Evolutionary conservation across 805 yeast genomes (phyloP).

Genomic region (Schizosaccharomyces octosporus): DNA sequence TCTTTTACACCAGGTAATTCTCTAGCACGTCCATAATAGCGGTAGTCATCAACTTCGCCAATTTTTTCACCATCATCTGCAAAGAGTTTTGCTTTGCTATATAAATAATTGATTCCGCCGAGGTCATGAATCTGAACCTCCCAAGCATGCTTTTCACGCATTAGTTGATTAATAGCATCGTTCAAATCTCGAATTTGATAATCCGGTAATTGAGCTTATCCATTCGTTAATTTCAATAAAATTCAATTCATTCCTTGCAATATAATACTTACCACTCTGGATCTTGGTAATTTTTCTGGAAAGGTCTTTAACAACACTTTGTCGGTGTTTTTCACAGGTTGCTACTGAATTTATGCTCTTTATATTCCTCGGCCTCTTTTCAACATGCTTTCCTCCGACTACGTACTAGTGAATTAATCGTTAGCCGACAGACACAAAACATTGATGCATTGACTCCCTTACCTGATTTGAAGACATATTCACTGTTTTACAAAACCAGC

Average conservation of each 20-base stretch:
- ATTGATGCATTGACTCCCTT: too few relatives aligned
- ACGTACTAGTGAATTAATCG: not conserved
- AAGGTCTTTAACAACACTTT: constrained; percentile 37
- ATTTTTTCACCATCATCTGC: constrained; percentile 10
- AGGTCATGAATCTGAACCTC: constrained; percentile 43
- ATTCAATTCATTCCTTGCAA: not conserved
- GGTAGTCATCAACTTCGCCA: constrained; percentile 25
- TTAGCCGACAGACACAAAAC: too few relatives aligned
- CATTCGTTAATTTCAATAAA: not conserved
- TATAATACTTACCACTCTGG: constrained; percentile 23
- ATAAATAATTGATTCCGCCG: constrained; percentile 45
- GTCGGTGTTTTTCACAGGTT: constrained; percentile 51
- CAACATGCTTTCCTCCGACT: not conserved
- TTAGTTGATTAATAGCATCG: constrained; percentile 41
- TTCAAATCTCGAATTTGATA: constrained; percentile 45
- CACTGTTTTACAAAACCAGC: too few relatives aligned
- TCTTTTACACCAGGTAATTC: constrained; percentile 51
- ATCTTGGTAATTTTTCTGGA: constrained; percentile 34
- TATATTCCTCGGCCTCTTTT: not conserved
- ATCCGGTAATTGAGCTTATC: constrained; percentile 23
- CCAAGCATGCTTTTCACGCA: constrained; percentile 53
- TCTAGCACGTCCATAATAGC: constrained; percentile 65
- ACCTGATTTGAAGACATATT: too few relatives aligned
- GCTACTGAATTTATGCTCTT: constrained; percentile 24
- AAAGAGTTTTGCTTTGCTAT: constrained; percentile 3